Evolutionary conservation across 345 rosid species (phyloP).

Genomic region (Cochlearia excelsa): DNA sequence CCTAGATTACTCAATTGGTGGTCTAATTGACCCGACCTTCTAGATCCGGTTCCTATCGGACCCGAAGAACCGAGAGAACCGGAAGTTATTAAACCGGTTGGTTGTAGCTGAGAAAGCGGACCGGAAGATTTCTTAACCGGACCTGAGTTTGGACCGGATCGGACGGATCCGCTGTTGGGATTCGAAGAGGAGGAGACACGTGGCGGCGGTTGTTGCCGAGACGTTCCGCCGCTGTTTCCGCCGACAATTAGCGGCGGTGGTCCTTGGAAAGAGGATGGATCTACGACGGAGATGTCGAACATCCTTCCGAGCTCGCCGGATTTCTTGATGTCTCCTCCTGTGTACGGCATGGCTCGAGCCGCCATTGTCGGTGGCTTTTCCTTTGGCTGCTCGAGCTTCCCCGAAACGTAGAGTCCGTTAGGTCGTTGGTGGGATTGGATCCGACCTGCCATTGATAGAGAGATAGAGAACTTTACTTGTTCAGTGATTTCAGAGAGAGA

Average conservation of each 20-base stretch:
- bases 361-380: constrained; percentile 79
- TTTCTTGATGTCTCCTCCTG: constrained; percentile 71
- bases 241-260: constrained; percentile 41
- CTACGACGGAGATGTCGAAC: constrained; percentile 72
- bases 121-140: constrained; percentile 71
- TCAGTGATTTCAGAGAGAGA: constrained; percentile 16
- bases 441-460: constrained; percentile 61
- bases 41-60: constrained; percentile 35
- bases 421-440: constrained; percentile 87
- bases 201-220: constrained; percentile 47
- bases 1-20: constrained; percentile 35
- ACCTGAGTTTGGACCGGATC: constrained; percentile 84
- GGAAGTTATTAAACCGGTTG: constrained; percentile 93
- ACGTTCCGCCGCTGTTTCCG: constrained; percentile 36
- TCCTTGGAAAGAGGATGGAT: constrained; percentile 39
- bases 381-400: constrained; percentile 62
- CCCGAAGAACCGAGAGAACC: constrained; percentile 57
- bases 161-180: constrained; percentile 77
- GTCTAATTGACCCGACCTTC: constrained; percentile 78
- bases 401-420: constrained; percentile 79
- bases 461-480: constrained; percentile 35
- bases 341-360: constrained; percentile 78
- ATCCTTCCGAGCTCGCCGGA: constrained; percentile 93
- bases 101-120: constrained; percentile 61
- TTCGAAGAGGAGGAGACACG: constrained; percentile 52